Base-by-base conservation (phyloP, 2,329 filamentous ascomycete genomes). In the Trichoderma arundinaceum region DNA sequence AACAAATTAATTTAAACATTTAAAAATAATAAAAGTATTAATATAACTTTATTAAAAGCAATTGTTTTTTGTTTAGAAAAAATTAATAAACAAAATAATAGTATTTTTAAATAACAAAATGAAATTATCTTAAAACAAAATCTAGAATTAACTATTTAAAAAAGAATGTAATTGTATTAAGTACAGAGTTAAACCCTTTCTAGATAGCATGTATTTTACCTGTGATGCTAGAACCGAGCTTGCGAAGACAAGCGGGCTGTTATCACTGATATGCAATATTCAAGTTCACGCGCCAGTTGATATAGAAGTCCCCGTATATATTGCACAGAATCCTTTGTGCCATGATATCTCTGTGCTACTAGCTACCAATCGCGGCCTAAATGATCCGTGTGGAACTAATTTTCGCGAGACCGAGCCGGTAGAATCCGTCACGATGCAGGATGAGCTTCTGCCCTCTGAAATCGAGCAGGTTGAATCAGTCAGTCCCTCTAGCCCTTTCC, bases 401-500 rank as follows among this genome's bases (percentile, higher is more conserved):
- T 43, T 63, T 49, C 60, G 28, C 51, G 13, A n/a, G 39, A 38
- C 19, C 19, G 51, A 22, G 44, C 43, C 28, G 7, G 33, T 13
- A 54, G 38, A 63, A 53, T 19, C 52, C 52, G 51, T 48, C 65
- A 66, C 52, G 51, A 71, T 72, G 71, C 67, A 68, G 67, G 67
- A 65, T 63, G 58, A 67, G 51, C 51, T 67, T 46, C 66, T 66
- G 33, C 56, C 66, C 13, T 68, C 70, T 44, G 68, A 67, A 39
- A 64, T 72, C 51, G 71, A 71, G 8, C 68, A 71, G 65, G 70
- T 73, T 41, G 71, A 72, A 69, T 64, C 67, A 54, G 72, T 72
- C 19, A 68, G 72, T 51, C 15, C 28, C 8, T 19, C 44, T 39
- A 28, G 17, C 15, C 71, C 32, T 39, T 58, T 53, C 22, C 28